A percentile compares a stretch with the other conserved stretches of the same genome.
These are phyloP conservation scores for Phyllosticta citriasiana DNA, from an alignment of 2,329 filamentous ascomycete species.

Conservation along the genomic window DNA sequence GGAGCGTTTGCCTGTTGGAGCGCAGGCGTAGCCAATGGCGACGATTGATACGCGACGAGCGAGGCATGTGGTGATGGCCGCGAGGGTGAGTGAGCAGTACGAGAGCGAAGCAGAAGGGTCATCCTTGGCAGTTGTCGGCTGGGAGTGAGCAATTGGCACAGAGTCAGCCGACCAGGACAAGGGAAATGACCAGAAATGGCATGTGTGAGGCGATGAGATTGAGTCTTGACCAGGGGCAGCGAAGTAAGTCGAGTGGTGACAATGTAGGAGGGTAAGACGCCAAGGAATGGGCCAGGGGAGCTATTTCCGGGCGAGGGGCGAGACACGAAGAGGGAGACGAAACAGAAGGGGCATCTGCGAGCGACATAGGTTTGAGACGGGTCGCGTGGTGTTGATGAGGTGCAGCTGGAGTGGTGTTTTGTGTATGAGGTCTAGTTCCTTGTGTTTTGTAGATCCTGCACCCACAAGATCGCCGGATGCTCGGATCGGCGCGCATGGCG, in stretches of 20 bases:
- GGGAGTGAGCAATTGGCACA: not conserved
- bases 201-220: not conserved
- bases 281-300: not conserved
- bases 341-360: not conserved
- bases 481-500: not conserved
- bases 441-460: not conserved
- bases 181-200: not conserved
- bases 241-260: not conserved
- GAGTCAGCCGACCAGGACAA: not conserved
- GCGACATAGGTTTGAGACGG: not conserved
- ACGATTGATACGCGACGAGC: constrained; percentile 1
- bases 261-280: not conserved
- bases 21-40: not conserved
- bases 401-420: too few species aligned
- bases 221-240: not conserved
- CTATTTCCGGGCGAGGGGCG: not conserved
- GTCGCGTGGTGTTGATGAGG: not conserved
- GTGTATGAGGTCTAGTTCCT: not conserved
- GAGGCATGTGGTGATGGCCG: not conserved
- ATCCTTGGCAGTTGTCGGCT: not conserved
- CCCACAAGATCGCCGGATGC: not conserved
- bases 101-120: not conserved
- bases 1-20: not conserved
- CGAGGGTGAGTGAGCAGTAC: not conserved
- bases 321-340: not conserved